Percentiles rank a stretch among this genome's conserved stretches.
Conservation (phyloP, 208 protist genomes). For the Pavlovales sp. region DNA sequence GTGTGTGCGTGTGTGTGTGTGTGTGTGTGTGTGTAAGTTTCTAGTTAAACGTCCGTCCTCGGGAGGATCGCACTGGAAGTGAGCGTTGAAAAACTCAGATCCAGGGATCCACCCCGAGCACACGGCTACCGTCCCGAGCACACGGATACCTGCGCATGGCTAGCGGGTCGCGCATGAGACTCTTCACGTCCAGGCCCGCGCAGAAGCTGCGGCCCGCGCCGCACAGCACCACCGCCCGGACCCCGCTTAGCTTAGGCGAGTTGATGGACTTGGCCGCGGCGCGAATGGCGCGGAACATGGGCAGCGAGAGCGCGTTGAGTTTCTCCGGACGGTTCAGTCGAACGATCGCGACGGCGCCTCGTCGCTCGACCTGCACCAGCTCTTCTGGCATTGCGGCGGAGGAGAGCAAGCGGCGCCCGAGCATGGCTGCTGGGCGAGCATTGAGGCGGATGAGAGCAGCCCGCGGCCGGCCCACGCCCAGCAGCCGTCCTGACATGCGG, state of each 20-base stretch:
- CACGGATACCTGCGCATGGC: background rate
- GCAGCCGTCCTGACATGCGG: no score
- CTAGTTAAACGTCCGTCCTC: no score
- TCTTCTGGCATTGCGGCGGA: no score
- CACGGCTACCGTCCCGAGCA: background rate
- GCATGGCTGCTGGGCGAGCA: no score
- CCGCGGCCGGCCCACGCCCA: no score
- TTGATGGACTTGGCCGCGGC: constrained; percentile 6
- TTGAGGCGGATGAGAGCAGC: no score
- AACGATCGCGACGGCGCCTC: constrained; percentile 8
- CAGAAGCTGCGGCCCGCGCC: constrained; percentile 53
- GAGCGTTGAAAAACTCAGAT: no score
- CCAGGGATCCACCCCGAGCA: no score
- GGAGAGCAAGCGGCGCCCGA: no score
- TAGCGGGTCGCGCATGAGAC: background rate
- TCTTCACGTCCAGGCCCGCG: constrained; percentile 51
- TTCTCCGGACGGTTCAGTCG: constrained; percentile 42
- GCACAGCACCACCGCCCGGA: constrained; percentile 45
- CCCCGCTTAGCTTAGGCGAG: background rate
- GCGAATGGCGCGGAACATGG: constrained; percentile 37
- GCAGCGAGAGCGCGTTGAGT: constrained; percentile 46
- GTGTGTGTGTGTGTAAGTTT: no score
- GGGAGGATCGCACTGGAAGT: no score
- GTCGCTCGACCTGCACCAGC: background rate
- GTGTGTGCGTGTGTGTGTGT: background rate